phyloP scores from a whole-genome alignment of 768 basidiomycete species.

The Termitomyces sp. region DNA sequence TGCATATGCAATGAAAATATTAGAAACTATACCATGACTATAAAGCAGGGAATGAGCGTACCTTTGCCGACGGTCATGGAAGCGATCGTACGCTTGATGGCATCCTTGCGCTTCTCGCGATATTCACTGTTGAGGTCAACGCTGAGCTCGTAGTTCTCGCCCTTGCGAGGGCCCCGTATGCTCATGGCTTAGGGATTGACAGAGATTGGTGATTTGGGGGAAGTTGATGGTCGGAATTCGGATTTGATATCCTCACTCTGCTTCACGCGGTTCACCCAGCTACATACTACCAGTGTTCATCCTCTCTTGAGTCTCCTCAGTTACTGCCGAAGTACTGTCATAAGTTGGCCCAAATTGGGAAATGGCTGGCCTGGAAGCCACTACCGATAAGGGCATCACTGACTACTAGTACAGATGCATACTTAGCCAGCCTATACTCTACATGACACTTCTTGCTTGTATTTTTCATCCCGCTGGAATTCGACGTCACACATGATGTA shows the following conservation, averaged over 20 bases:
- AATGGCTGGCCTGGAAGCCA: too few species aligned
- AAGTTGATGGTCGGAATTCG: slow-evolving; percentile 10
- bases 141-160: slow-evolving; percentile 96
- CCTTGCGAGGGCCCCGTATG: slow-evolving; percentile 64
- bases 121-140: slow-evolving; percentile 98
- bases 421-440: too few species aligned
- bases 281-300: too few species aligned
- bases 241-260: too few species aligned
- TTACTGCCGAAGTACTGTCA: too few species aligned
- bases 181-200: slow-evolving; percentile 29
- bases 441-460: background rate
- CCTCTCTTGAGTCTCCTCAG: too few species aligned
- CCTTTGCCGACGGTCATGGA: slow-evolving; percentile 99
- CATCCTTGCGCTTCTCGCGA: slow-evolving; percentile 94
- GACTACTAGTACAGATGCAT: too few species aligned
- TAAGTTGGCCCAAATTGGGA: too few species aligned
- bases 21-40: background rate
- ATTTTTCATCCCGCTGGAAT: background rate
- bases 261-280: too few species aligned
- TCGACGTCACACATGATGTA: background rate
- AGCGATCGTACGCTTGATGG: slow-evolving; percentile 95
- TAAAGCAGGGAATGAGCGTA: slow-evolving; percentile 24
- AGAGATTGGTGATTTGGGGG: background rate
- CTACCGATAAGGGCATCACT: too few species aligned
- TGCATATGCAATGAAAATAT: slow-evolving; percentile 8